These are phyloP conservation scores for Tubosaeta brunneosetosa DNA, from an alignment of 768 basidiomycete species.

Conservation along the genomic window DNA sequence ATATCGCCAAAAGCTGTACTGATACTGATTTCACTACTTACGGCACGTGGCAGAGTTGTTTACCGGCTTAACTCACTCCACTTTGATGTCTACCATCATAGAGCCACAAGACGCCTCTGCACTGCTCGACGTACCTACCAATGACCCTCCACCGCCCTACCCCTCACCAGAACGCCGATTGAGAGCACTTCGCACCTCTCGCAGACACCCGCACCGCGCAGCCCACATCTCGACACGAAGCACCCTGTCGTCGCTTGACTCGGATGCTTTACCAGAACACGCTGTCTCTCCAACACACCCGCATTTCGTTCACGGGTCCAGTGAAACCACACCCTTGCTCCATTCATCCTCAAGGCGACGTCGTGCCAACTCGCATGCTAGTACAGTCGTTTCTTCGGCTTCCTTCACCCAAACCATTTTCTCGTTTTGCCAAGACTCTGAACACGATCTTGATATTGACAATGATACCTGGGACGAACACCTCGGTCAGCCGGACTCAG, in stretches of 20 bases:
- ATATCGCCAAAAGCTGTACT: neutral
- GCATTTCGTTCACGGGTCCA: constrained; percentile 29
- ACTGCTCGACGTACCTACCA: constrained; percentile 6
- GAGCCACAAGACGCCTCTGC: constrained; percentile 1
- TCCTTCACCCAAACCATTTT: constrained; percentile 66
- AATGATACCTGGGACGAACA: constrained; percentile 22
- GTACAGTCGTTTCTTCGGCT: constrained; percentile 39
- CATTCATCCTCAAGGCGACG: constrained; percentile 33
- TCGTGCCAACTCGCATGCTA: constrained; percentile 56
- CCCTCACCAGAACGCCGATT: constrained; percentile 46
- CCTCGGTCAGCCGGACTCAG: constrained; percentile 19
- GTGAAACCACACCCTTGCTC: constrained; percentile 50
- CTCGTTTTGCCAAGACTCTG: constrained; percentile 61
- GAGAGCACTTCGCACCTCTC: constrained; percentile 29
- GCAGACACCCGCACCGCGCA: constrained; percentile 30
- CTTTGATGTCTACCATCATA: neutral
- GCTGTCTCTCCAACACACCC: constrained; percentile 16
- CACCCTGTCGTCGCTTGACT: constrained; percentile 32
- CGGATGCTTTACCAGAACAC: constrained; percentile 34
- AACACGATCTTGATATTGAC: constrained; percentile 38
- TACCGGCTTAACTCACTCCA: neutral
- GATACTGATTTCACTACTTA: neutral
- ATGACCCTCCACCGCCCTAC: constrained; percentile 72
- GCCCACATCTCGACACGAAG: constrained; percentile 26
- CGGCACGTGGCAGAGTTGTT: constrained; percentile 2